These are phyloP conservation scores for Phialocephala subalpina DNA, from an alignment of 2,329 filamentous ascomycete species.

Conservation along the genomic window DNA sequence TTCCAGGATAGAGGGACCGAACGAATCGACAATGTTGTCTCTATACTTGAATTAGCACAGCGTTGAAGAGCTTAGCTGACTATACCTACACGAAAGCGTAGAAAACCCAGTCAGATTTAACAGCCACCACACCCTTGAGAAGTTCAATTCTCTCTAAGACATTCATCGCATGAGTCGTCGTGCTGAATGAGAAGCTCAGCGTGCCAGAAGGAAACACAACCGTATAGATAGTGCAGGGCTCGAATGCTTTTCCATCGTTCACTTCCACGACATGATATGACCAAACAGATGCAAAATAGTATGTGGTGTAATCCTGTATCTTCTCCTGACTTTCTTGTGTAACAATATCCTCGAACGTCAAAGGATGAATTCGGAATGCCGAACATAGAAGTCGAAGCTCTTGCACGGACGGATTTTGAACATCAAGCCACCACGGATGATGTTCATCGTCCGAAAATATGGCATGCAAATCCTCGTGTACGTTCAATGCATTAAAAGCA, in stretches of 20 bases:
- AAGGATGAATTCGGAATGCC: conserved; percentile 89
- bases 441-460: conserved; percentile 16
- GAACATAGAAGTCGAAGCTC: conserved; percentile 89
- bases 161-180: conserved; percentile 83
- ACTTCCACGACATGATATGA: conserved; percentile 81
- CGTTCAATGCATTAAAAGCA: conserved; percentile 5
- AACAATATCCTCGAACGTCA: conserved; percentile 94
- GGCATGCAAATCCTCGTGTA: not conserved
- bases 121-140: conserved; percentile 88
- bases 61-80: not conserved
- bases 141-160: conserved; percentile 89
- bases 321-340: conserved; percentile 95
- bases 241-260: conserved; percentile 55
- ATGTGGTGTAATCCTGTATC: conserved; percentile 92
- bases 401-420: conserved; percentile 85
- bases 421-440: conserved; percentile 84
- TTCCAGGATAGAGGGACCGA: conserved; percentile 84
- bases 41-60: conserved; percentile 47
- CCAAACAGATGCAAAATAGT: conserved; percentile 96
- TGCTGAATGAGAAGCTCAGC: conserved; percentile 87
- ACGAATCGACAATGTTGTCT: conserved; percentile 95
- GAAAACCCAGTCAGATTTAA: conserved; percentile 97
- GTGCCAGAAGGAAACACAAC: conserved; percentile 94
- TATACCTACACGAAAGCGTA: conserved; percentile 86
- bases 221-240: conserved; percentile 93